Percentiles rank a stretch among this genome's conserved stretches.
Evolutionary conservation across 805 yeast species (phyloP).

Genomic region (Candida sanyiensis): DNA sequence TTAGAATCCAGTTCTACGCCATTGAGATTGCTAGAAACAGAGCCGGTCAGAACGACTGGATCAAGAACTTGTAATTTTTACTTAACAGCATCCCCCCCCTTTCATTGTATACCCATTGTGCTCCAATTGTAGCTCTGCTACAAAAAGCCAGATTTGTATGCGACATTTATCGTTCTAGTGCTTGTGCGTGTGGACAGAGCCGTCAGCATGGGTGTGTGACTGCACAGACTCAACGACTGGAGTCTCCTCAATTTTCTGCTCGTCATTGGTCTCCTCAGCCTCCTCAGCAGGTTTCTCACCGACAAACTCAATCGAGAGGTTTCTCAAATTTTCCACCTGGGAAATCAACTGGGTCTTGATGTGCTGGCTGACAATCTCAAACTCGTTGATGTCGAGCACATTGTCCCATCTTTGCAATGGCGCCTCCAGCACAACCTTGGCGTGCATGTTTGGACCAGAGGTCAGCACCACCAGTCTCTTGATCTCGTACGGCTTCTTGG

Average conservation of each 20-base stretch:
- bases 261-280: constrained; percentile 20
- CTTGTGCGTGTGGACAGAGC: constrained; percentile 24
- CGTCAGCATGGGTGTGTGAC: constrained; percentile 25
- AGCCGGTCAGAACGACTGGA: constrained; percentile 90
- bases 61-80: constrained; percentile 18
- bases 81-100: too few relatives aligned
- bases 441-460: constrained; percentile 52
- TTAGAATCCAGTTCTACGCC: constrained; percentile 92
- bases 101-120: constrained; percentile 1
- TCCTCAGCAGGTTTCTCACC: constrained; percentile 27
- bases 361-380: constrained; percentile 37
- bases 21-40: constrained; percentile 92
- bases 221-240: constrained; percentile 13
- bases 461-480: constrained; percentile 42
- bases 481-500: constrained; percentile 33
- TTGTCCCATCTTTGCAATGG: constrained; percentile 44
- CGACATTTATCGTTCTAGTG: constrained; percentile 12
- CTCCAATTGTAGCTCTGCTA: too few relatives aligned
- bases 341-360: constrained; percentile 30
- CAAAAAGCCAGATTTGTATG: not conserved
- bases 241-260: not conserved
- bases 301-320: constrained; percentile 36
- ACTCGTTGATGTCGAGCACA: constrained; percentile 35
- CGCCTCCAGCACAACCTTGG: constrained; percentile 30
- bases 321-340: constrained; percentile 39